These are phyloP conservation scores for Candida boidinii DNA, from an alignment of 805 yeast species.

Conservation along the genomic window DNA sequence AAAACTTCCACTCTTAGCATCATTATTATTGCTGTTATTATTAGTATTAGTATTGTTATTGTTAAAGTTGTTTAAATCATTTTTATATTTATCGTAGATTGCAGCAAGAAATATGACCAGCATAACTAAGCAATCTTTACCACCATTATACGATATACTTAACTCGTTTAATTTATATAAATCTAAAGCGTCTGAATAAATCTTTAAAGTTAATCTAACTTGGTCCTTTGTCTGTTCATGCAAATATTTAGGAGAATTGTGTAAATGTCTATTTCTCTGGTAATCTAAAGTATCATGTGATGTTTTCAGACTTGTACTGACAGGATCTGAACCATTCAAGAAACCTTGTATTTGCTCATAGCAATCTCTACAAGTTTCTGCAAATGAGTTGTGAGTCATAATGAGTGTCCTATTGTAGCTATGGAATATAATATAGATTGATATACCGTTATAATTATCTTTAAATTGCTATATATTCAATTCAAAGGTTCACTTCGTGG, in stretches of 20 bases:
- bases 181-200: conserved; percentile 13
- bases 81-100: conserved; percentile 15
- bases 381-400: too few relatives aligned
- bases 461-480: too few relatives aligned
- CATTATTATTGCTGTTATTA: conserved; percentile 6
- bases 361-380: conserved; percentile 15
- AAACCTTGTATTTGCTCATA: conserved; percentile 10
- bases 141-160: conserved; percentile 89
- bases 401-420: too few relatives aligned
- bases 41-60: too few relatives aligned
- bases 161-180: conserved; percentile 33
- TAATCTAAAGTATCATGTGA: too few relatives aligned
- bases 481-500: too few relatives aligned
- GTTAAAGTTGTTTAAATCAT: too few relatives aligned
- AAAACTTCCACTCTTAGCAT: conserved; percentile 15
- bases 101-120: conserved; percentile 64
- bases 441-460: too few relatives aligned
- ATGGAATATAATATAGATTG: too few relatives aligned
- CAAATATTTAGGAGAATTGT: too few relatives aligned
- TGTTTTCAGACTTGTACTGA: conserved; percentile 3
- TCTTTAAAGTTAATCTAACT: conserved; percentile 13
- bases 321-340: conserved; percentile 7
- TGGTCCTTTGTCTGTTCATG: conserved; percentile 15
- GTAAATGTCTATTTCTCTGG: too few relatives aligned
- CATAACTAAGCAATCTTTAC: conserved; percentile 93